Evolutionary conservation across 768 basidiomycete species (phyloP).

Genomic region (Psilocybe cubensis): DNA sequence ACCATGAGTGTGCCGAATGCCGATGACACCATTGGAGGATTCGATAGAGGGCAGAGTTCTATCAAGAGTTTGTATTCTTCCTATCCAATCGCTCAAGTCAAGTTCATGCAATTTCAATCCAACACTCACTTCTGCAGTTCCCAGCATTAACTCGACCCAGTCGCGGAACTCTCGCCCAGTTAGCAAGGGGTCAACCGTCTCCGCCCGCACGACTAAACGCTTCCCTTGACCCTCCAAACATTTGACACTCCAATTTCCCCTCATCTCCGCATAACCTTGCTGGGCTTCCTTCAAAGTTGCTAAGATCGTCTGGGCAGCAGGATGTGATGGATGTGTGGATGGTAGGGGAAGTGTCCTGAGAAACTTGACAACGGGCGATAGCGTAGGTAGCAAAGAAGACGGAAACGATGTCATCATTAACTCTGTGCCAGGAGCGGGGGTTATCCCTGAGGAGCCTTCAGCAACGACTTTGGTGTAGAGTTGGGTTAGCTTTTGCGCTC

Average conservation of each 20-base stretch:
- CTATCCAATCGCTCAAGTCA: slow-evolving; percentile 32
- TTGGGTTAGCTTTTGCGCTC: slow-evolving; percentile 80
- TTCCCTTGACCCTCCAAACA: slow-evolving; percentile 75
- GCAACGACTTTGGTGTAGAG: slow-evolving; percentile 89
- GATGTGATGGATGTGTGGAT: slow-evolving; percentile 82
- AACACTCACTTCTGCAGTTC: slow-evolving; percentile 62
- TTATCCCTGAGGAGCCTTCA: slow-evolving; percentile 79
- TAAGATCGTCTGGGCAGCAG: slow-evolving; percentile 67
- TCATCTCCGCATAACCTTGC: slow-evolving; percentile 85
- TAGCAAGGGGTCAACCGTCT: slow-evolving; percentile 64
- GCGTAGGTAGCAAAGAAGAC: slow-evolving; percentile 48
- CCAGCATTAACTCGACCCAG: slow-evolving; percentile 70
- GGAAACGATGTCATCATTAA: slow-evolving; percentile 60
- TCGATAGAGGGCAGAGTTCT: slow-evolving; percentile 65
- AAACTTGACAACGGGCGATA: slow-evolving; percentile 69
- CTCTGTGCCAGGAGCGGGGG: slow-evolving; percentile 61
- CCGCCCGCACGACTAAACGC: slow-evolving; percentile 69
- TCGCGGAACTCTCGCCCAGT: slow-evolving; percentile 73
- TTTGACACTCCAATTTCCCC: slow-evolving; percentile 76
- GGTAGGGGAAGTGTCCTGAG: slow-evolving; percentile 77
- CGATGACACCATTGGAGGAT: slow-evolving; percentile 50
- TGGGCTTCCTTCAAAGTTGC: slow-evolving; percentile 76
- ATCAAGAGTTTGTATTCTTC: slow-evolving; percentile 69
- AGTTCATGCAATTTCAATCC: not conserved
- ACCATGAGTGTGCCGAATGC: slow-evolving; percentile 65